Evolutionary conservation across 768 basidiomycete genomes (phyloP).

Genomic region (Suillus americanus): DNA sequence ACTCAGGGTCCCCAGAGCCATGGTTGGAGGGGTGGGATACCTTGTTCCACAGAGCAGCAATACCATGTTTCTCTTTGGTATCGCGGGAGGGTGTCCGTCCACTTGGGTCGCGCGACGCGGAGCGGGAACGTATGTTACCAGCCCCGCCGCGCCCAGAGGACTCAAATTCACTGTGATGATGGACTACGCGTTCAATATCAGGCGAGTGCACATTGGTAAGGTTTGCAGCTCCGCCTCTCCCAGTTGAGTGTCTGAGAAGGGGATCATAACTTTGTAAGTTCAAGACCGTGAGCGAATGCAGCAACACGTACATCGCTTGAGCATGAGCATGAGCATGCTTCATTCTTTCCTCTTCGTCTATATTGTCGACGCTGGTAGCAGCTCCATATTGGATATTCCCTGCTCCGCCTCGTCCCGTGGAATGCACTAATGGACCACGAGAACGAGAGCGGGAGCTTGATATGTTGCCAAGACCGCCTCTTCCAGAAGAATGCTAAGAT

Average conservation of each 20-base stretch:
- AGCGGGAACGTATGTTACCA: constrained; percentile 55
- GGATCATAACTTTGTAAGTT: constrained; percentile 6
- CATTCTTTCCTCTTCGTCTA: constrained; percentile 37
- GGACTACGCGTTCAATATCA: constrained; percentile 33
- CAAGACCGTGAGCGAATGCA: not conserved
- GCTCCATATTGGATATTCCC: constrained; percentile 52
- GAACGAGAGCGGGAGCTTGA: constrained; percentile 49
- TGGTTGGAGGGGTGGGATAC: constrained; percentile 17
- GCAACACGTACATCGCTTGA: constrained; percentile 39
- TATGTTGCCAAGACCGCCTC: constrained; percentile 69
- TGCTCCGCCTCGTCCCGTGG: constrained; percentile 61
- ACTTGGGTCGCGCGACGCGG: constrained; percentile 29
- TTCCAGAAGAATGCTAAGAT: constrained; percentile 56
- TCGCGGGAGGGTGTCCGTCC: constrained; percentile 22
- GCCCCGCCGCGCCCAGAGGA: constrained; percentile 59
- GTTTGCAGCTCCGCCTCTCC: constrained; percentile 70
- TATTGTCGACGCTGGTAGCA: constrained; percentile 15
- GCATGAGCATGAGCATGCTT: constrained; percentile 28
- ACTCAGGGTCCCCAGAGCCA: too few relatives aligned
- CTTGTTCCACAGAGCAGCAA: constrained; percentile 21
- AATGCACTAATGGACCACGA: constrained; percentile 41
- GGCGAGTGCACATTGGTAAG: constrained; percentile 41
- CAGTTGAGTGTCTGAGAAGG: constrained; percentile 55
- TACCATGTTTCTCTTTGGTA: not conserved
- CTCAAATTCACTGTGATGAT: constrained; percentile 31